Percentiles rank a stretch among this genome's conserved stretches.
phyloP scores from a whole-genome alignment of 345 rosid genomes.

The Hibiscus mutabilis region DNA sequence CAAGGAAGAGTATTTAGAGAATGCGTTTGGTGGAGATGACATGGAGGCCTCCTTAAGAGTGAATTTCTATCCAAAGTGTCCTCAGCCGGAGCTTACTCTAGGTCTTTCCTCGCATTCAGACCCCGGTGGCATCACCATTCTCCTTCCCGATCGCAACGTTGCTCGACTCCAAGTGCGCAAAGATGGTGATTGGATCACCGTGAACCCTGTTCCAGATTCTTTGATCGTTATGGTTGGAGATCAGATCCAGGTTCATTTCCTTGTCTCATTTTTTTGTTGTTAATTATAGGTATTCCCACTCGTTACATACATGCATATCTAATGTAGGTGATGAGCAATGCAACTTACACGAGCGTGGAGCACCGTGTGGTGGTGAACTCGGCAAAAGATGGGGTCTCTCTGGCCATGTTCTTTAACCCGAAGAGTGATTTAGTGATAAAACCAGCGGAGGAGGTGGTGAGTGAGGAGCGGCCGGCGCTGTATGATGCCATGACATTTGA shows the following conservation, averaged over 20 bases:
- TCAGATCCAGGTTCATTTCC: constrained; percentile 45
- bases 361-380: constrained; percentile 82
- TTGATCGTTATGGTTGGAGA: constrained; percentile 15
- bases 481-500: constrained; percentile 78
- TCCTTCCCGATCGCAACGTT: constrained; percentile 67
- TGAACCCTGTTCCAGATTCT: constrained; percentile 2
- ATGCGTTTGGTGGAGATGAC: constrained; percentile 59
- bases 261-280: not conserved
- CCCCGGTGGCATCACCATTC: constrained; percentile 71
- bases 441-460: constrained; percentile 62
- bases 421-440: constrained; percentile 64
- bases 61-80: constrained; percentile 86
- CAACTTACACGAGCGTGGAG: constrained; percentile 79
- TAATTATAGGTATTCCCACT: too few species aligned
- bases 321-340: constrained; percentile 72
- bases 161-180: constrained; percentile 48
- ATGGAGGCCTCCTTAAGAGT: constrained; percentile 52
- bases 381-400: constrained; percentile 51
- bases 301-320: not conserved
- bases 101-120: constrained; percentile 66
- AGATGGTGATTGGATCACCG: constrained; percentile 6
- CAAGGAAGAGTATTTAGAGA: constrained; percentile 37
- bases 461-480: constrained; percentile 39
- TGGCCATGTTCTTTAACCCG: constrained; percentile 93
- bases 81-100: constrained; percentile 77